Evolutionary conservation across 2,329 filamentous ascomycete species (phyloP), one percentile per base, ranked within the genome.

Genomic region (Aspergillus novofumigatus): DNA sequence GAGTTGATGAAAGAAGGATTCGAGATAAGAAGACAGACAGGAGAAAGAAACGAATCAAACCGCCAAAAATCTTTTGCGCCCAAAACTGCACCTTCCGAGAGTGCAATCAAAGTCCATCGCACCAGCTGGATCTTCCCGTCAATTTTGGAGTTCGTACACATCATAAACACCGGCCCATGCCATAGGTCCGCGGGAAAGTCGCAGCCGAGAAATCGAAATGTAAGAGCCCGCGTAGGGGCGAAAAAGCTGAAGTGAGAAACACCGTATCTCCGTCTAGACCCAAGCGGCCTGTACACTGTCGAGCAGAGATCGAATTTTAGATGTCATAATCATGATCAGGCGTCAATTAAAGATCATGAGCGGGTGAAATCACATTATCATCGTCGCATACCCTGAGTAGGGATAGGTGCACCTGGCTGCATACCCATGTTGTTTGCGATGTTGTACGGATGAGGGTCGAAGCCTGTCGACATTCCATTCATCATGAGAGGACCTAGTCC

Each of bases 401-500:
- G 68, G 26, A 76, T 75, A 5, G 66, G 68, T 23, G 62, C 64
- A 55, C 70, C 71, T 6, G 66, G 66, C 53, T 72, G 76, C 74
- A 78, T 77, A 21, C 67, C 72, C 74, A 78, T 78, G 42, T 67
- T 70, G 54, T 68, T 69, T 23, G 71, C 65, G 65, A 78, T 76
- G 53, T 69, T 72, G 62, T 78, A 77, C 3, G 74, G 75, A 56
- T 78, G 75, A 21, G 70, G 68, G 21, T 78, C 75, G 51, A 67
- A 74, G 49, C 75, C 75, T 51, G 74, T 62, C 20, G 67, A 62
- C 67, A 76, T 70, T 53, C 71, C 71, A 45, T 74, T 75, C 72
- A 76, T 76, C 65, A 75, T 70, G 35, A 77, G 66, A 20, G 73
- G 71, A 28, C 68, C 71, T 20, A 94, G 78, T 3, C 89, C 89